Evolutionary conservation across 2,329 filamentous ascomycete species (phyloP).

Genomic region (Chrysoporthe cubensis): DNA sequence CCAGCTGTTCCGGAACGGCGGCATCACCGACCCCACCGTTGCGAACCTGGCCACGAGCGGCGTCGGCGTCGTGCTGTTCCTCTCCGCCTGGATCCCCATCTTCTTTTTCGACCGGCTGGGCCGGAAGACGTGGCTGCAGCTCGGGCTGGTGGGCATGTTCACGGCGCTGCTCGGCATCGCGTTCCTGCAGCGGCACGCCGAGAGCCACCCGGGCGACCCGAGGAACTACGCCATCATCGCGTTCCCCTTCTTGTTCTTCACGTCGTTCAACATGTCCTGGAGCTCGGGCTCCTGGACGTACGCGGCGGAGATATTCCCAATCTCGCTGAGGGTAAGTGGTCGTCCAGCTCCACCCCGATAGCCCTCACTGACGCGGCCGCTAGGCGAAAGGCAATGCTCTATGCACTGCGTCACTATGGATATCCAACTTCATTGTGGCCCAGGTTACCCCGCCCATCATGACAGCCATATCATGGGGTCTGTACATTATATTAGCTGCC

Average conservation of each 20-base stretch:
- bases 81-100: conserved; percentile 38
- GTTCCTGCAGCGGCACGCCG: conserved; percentile 36
- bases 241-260: conserved; percentile 38
- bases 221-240: conserved; percentile 36
- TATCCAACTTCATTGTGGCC: conserved; percentile 37
- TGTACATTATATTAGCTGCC: conserved; percentile 35
- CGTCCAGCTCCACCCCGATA: neutral
- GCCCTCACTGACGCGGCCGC: neutral
- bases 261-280: conserved; percentile 39
- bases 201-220: conserved; percentile 33
- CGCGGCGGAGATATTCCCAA: conserved; percentile 39
- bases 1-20: conserved; percentile 47
- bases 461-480: conserved; percentile 34
- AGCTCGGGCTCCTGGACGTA: conserved; percentile 38
- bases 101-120: conserved; percentile 39
- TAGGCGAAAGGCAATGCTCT: conserved; percentile 38
- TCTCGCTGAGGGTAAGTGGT: conserved; percentile 34
- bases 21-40: conserved; percentile 50
- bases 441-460: conserved; percentile 34
- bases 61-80: conserved; percentile 36
- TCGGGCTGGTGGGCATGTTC: conserved; percentile 37
- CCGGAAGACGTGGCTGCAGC: conserved; percentile 38
- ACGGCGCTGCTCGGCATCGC: conserved; percentile 35
- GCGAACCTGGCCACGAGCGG: conserved; percentile 38
- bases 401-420: conserved; percentile 38